A percentile compares a stretch with the other conserved stretches of the same genome.
Evolutionary conservation across 306 rosid genomes (phyloP).

Genomic region (Astragalus glycyphyllos): DNA sequence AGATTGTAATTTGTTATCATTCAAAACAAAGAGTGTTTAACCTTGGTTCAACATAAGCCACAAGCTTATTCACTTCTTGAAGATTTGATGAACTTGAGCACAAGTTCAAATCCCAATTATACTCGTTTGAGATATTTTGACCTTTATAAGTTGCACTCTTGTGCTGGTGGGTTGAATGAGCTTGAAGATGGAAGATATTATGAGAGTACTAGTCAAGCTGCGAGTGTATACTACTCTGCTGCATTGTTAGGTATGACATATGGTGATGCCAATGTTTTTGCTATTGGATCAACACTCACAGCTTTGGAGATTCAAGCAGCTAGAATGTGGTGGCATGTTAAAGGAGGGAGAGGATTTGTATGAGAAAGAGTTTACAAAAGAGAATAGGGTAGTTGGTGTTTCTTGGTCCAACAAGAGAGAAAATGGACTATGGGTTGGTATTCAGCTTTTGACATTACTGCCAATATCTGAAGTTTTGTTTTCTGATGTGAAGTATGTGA

Average conservation of each 20-base stretch:
- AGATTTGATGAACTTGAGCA: conserved; percentile 61
- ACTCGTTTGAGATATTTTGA: conserved; percentile 70
- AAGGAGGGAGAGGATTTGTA: conserved; percentile 46
- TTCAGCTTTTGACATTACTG: conserved; percentile 61
- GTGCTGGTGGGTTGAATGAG: conserved; percentile 72
- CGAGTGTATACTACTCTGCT: conserved; percentile 70
- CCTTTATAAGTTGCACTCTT: conserved; percentile 65
- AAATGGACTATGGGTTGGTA: conserved; percentile 72
- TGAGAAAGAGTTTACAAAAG: conserved; percentile 52
- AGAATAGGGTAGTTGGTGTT: conserved; percentile 60
- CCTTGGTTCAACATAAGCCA: too few species aligned
- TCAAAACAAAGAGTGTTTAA: too few species aligned
- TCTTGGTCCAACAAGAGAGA: conserved; percentile 71
- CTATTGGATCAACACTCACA: conserved; percentile 58
- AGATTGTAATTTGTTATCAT: too few species aligned
- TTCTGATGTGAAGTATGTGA: conserved; percentile 53
- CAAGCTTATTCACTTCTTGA: conserved; percentile 64
- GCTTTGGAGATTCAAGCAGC: conserved; percentile 67
- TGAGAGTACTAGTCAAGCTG: conserved; percentile 68
- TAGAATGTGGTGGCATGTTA: conserved; percentile 73
- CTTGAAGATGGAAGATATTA: conserved; percentile 69
- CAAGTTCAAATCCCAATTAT: conserved; percentile 45
- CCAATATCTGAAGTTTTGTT: conserved; percentile 66
- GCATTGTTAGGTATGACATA: conserved; percentile 71
- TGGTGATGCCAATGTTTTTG: conserved; percentile 62